Evolutionary conservation across 164 flowering plant genomes (phyloP).

Genomic region (Vitis cinerea): DNA sequence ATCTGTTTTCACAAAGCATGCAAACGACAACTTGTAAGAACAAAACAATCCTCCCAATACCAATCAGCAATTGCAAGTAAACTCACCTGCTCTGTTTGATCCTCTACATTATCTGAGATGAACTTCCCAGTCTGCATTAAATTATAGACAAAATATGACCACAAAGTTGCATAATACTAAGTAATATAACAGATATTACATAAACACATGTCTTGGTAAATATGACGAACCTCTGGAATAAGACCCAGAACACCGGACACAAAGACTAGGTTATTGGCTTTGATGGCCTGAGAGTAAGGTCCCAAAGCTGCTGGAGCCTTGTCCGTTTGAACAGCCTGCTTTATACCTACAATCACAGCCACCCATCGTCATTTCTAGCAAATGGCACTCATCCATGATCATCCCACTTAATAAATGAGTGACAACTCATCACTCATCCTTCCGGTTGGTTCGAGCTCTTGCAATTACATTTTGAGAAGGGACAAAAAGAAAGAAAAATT

Average conservation of each 20-base stretch:
- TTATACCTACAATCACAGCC: slow-evolving; percentile 38
- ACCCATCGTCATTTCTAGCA: background rate
- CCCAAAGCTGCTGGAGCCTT: slow-evolving; percentile 98
- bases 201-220: background rate
- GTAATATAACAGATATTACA: too few relatives aligned
- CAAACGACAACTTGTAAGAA: too few relatives aligned
- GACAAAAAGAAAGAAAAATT: background rate
- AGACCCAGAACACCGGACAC: slow-evolving; percentile 93
- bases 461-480: too few relatives aligned
- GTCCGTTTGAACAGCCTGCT: slow-evolving; percentile 82
- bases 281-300: slow-evolving; percentile 95
- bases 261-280: slow-evolving; percentile 74
- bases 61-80: background rate
- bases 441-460: too few relatives aligned
- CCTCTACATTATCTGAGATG: slow-evolving; percentile 80
- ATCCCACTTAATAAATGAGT: too few relatives aligned
- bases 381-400: too few relatives aligned
- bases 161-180: too few relatives aligned
- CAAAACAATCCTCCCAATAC: background rate
- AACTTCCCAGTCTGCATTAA: slow-evolving; percentile 83
- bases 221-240: slow-evolving; percentile 74
- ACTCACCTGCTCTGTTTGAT: slow-evolving; percentile 92
- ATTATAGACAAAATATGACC: background rate
- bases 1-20: too few relatives aligned
- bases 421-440: too few relatives aligned